Evolutionary conservation across 495 filamentous ascomycete genomes (phyloP).

Genomic region (Aspergillus ostianus): DNA sequence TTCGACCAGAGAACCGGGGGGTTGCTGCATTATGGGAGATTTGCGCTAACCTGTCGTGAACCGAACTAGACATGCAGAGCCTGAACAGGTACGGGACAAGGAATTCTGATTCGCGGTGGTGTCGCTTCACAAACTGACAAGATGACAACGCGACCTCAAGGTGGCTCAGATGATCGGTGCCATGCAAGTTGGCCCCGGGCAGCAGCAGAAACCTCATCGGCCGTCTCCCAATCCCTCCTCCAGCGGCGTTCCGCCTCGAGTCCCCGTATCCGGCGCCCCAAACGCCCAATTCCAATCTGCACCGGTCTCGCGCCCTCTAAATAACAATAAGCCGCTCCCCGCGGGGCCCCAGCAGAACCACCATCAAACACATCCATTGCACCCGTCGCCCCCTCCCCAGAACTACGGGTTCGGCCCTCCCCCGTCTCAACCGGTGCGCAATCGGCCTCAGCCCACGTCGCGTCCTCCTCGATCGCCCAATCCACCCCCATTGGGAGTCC

Average conservation of each 20-base stretch:
- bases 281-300: conserved; percentile 22
- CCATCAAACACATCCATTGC: conserved; percentile 40
- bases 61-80: conserved; percentile 78
- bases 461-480: conserved; percentile 54
- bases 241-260: conserved; percentile 30
- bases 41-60: not conserved
- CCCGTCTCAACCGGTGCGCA: conserved; percentile 44
- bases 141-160: conserved; percentile 26
- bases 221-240: conserved; percentile 25
- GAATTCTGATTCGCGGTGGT: not conserved
- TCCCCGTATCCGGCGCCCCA: conserved; percentile 30
- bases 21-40: conserved; percentile 1
- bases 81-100: conserved; percentile 68
- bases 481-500: conserved; percentile 61
- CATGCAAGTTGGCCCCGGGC: conserved; percentile 26
- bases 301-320: conserved; percentile 26
- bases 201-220: conserved; percentile 28
- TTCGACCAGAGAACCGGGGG: not conserved
- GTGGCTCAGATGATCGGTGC: conserved; percentile 55
- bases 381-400: conserved; percentile 56
- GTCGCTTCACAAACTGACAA: conserved; percentile 5
- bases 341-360: conserved; percentile 19
- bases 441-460: conserved; percentile 56
- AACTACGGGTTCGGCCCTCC: conserved; percentile 61
- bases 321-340: conserved; percentile 27